These are phyloP conservation scores for Dalechampia spathulata DNA, from an alignment of 441 rosid genomes.

Conservation along the genomic window DNA sequence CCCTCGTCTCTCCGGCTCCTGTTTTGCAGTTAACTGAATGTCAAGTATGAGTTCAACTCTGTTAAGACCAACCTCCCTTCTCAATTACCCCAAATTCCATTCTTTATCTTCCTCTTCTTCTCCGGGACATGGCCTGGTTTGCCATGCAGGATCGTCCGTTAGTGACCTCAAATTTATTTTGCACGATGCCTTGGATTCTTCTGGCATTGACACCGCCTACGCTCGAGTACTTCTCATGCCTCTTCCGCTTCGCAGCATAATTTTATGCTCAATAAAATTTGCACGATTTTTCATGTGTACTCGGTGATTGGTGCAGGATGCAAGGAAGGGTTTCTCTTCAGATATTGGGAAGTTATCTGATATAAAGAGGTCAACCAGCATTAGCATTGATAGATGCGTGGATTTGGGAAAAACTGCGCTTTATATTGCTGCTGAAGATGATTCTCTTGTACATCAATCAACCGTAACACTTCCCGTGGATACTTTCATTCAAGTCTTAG, in stretches of 20 bases:
- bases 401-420: conserved; percentile 52
- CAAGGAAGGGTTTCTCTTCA: conserved; percentile 34
- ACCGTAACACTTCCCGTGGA: conserved; percentile 60
- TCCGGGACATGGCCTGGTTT: conserved; percentile 11
- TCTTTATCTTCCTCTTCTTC: background rate
- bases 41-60: too few relatives aligned
- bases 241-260: too few relatives aligned
- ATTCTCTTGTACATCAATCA: conserved; percentile 53
- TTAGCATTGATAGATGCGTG: conserved; percentile 43
- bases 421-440: conserved; percentile 63
- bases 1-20: too few relatives aligned
- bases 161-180: conserved; percentile 29
- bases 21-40: too few relatives aligned
- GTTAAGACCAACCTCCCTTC: too few relatives aligned
- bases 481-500: conserved; percentile 42
- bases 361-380: conserved; percentile 50
- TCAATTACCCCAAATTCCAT: background rate
- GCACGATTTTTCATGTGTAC: background rate
- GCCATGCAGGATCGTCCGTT: conserved; percentile 19
- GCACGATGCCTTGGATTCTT: conserved; percentile 40
- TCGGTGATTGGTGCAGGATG: conserved; percentile 31
- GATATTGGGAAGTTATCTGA: conserved; percentile 35
- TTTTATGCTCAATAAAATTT: too few relatives aligned
- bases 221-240: conserved; percentile 30
- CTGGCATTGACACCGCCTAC: conserved; percentile 36